phyloP scores from a whole-genome alignment of 2,329 filamentous ascomycete species.

The Lasiodiplodia citricola region DNA sequence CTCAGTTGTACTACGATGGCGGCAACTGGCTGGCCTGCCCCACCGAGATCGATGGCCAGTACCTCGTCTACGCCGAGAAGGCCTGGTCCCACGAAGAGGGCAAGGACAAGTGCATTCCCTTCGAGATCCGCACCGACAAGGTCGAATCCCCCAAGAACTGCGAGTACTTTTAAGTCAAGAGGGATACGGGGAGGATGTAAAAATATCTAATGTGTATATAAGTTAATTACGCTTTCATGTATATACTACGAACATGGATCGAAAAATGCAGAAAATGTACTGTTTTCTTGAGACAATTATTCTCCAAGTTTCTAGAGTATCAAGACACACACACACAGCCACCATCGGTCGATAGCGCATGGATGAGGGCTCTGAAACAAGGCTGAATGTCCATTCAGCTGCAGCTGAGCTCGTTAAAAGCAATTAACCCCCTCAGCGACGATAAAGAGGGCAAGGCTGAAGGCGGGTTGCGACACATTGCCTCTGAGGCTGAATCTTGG shows the following conservation, averaged over 20 bases:
- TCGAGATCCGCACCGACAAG: constrained; percentile 12
- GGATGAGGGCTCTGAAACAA: no score
- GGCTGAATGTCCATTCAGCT: no score
- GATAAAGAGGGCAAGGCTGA: no score
- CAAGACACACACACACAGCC: no score
- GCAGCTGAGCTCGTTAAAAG: no score
- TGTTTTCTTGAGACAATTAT: background rate
- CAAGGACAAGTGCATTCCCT: constrained; percentile 5
- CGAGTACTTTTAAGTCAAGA: background rate
- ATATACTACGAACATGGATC: background rate
- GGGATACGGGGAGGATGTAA: background rate
- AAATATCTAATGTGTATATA: background rate
- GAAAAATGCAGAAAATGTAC: background rate
- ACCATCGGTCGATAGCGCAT: no score
- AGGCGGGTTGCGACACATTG: no score
- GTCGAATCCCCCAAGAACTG: constrained; percentile 2
- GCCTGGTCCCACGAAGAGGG: background rate
- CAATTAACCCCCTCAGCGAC: no score
- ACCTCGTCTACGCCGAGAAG: constrained; percentile 6
- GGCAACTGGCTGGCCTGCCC: constrained; percentile 11
- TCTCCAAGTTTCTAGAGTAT: background rate
- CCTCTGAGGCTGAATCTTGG: no score
- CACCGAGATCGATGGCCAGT: background rate
- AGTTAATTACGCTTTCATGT: background rate
- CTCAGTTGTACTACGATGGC: constrained; percentile 14